phyloP scores from a whole-genome alignment of 108 stramenopile species.

The Seminavis robusta region DNA sequence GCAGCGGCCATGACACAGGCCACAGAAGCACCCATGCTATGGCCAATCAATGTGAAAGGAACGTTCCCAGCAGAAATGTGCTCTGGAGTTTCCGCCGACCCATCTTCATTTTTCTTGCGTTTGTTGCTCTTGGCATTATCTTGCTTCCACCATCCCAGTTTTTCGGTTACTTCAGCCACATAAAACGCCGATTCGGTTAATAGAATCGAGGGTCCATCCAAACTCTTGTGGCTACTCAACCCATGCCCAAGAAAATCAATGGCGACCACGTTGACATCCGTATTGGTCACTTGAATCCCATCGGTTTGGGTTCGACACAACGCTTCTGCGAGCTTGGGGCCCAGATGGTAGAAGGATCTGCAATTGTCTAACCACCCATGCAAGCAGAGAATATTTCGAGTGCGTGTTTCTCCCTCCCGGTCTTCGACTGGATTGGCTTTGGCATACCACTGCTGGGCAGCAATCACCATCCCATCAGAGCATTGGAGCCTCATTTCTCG shows the following conservation, averaged over 20 bases:
- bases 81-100: no score
- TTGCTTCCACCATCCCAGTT: slow-evolving; percentile 16
- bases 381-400: slow-evolving; percentile 38
- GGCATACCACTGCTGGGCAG: slow-evolving; percentile 7
- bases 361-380: slow-evolving; percentile 86
- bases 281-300: no score
- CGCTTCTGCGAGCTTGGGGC: slow-evolving; percentile 34
- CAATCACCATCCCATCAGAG: slow-evolving; percentile 6
- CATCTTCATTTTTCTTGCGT: background rate
- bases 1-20: slow-evolving; percentile 50
- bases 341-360: slow-evolving; percentile 59
- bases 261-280: slow-evolving; percentile 6
- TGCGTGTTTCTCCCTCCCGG: no score
- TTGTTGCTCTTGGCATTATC: background rate
- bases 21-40: slow-evolving; percentile 79
- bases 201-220: slow-evolving; percentile 34
- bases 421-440: no score
- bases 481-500: background rate
- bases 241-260: slow-evolving; percentile 53
- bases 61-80: no score
- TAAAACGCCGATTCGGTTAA: slow-evolving; percentile 28
- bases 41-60: slow-evolving; percentile 62
- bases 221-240: slow-evolving; percentile 29
- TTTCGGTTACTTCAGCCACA: slow-evolving; percentile 24
- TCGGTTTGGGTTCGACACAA: no score